phyloP scores from a whole-genome alignment of 2,329 filamentous ascomycete genomes.

The Aureobasidium namibiae region DNA sequence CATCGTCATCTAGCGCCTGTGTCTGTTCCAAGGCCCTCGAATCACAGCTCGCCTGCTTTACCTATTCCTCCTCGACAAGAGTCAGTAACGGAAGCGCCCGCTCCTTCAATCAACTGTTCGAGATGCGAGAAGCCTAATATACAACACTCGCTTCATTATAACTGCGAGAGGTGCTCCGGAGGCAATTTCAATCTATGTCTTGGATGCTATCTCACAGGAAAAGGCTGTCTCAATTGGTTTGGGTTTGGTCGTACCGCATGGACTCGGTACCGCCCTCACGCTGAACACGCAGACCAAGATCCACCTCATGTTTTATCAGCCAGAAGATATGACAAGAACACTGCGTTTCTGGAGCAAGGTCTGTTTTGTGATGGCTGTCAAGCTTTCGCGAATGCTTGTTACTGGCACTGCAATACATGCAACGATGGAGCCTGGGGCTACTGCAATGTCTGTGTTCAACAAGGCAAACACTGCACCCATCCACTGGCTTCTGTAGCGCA shows the following conservation, averaged over 20 bases:
- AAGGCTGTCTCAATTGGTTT: conserved; percentile 79
- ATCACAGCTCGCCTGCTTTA: conserved; percentile 18
- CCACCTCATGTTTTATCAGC: conserved; percentile 46
- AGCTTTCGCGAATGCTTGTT: conserved; percentile 69
- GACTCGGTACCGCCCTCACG: conserved; percentile 29
- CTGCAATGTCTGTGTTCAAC: conserved; percentile 79
- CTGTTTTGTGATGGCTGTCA: conserved; percentile 76
- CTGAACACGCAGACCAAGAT: conserved; percentile 33
- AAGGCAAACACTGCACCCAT: conserved; percentile 73
- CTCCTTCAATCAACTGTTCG: conserved; percentile 67
- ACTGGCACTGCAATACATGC: conserved; percentile 81
- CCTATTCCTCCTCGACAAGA: conserved; percentile 17
- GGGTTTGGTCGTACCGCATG: conserved; percentile 73
- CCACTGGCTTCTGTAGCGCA: conserved; percentile 59
- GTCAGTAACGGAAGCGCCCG: conserved; percentile 27
- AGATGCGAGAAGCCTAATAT: conserved; percentile 64
- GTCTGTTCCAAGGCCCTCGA: conserved; percentile 3
- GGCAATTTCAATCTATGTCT: conserved; percentile 74
- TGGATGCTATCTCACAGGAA: conserved; percentile 66
- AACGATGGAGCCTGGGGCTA: conserved; percentile 95
- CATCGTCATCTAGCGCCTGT: background rate
- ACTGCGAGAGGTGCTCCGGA: conserved; percentile 61
- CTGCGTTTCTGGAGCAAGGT: conserved; percentile 61
- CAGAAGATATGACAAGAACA: conserved; percentile 33
- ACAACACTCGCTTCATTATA: conserved; percentile 80